These are phyloP conservation scores for Alternaria gansuensis DNA, from an alignment of 2,329 filamentous ascomycete species.

Conservation along the genomic window DNA sequence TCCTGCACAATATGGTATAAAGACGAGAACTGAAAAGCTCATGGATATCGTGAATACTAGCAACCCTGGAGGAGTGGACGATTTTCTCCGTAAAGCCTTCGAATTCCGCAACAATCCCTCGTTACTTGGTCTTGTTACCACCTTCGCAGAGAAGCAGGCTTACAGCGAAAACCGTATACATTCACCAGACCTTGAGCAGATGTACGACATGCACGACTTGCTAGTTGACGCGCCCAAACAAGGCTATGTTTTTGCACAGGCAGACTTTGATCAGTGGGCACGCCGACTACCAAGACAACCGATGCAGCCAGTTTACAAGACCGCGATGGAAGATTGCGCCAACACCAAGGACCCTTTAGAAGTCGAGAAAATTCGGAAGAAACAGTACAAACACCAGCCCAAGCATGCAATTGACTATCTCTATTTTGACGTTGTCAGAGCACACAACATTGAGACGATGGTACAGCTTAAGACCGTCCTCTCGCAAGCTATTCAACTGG, in stretches of 20 bases:
- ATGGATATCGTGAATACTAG: constrained; percentile 52
- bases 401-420: constrained; percentile 70
- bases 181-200: constrained; percentile 28
- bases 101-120: constrained; percentile 65
- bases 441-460: constrained; percentile 47
- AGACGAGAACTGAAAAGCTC: constrained; percentile 60
- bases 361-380: constrained; percentile 26
- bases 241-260: constrained; percentile 59
- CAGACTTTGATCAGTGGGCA: constrained; percentile 61
- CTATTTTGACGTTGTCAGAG: constrained; percentile 63
- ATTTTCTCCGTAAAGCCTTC: constrained; percentile 65
- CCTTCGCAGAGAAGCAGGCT: constrained; percentile 68
- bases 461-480: constrained; percentile 38
- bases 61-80: constrained; percentile 45
- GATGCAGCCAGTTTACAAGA: constrained; percentile 54
- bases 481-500: constrained; percentile 32
- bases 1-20: constrained; percentile 60
- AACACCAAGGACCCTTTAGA: constrained; percentile 27
- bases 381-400: constrained; percentile 33
- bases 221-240: constrained; percentile 59
- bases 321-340: constrained; percentile 40
- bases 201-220: constrained; percentile 57
- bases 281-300: constrained; percentile 62
- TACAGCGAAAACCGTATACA: constrained; percentile 58
- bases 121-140: constrained; percentile 71